Percentiles rank a stretch among this genome's conserved stretches.
Conservation (phyloP, 208 protist species). For the Leishmania mexicana region DNA sequence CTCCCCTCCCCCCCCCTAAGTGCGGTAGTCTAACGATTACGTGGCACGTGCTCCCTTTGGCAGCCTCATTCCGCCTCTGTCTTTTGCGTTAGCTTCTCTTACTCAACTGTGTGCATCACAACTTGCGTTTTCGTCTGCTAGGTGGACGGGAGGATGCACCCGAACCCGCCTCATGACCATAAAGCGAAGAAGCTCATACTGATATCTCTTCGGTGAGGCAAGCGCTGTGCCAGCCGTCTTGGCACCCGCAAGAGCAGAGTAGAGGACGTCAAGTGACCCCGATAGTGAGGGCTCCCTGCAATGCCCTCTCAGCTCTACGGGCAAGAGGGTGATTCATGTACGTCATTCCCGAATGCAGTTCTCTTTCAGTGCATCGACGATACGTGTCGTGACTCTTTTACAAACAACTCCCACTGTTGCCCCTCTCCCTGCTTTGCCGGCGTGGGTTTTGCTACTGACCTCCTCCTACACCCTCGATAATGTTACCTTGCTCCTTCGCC, state of each 20-base stretch:
- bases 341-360: too few relatives aligned
- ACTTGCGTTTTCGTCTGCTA: not conserved
- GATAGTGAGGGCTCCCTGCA: not conserved
- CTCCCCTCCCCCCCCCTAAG: too few relatives aligned
- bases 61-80: not conserved
- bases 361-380: conserved; percentile 56
- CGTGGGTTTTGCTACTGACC: not conserved
- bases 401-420: conserved; percentile 84
- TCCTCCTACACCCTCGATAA: not conserved
- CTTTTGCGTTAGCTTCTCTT: too few relatives aligned
- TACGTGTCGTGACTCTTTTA: conserved; percentile 91
- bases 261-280: too few relatives aligned
- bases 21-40: not conserved
- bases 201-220: not conserved
- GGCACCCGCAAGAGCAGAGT: not conserved
- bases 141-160: not conserved
- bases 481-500: not conserved
- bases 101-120: not conserved
- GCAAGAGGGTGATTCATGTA: not conserved
- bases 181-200: not conserved
- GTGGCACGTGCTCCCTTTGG: too few relatives aligned
- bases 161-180: not conserved
- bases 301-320: not conserved
- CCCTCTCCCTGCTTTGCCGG: not conserved
- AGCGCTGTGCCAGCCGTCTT: not conserved